Percentiles rank a stretch among this genome's conserved stretches.
phyloP scores from a whole-genome alignment of 2,329 filamentous ascomycete genomes.

The Aulographum hederae region DNA sequence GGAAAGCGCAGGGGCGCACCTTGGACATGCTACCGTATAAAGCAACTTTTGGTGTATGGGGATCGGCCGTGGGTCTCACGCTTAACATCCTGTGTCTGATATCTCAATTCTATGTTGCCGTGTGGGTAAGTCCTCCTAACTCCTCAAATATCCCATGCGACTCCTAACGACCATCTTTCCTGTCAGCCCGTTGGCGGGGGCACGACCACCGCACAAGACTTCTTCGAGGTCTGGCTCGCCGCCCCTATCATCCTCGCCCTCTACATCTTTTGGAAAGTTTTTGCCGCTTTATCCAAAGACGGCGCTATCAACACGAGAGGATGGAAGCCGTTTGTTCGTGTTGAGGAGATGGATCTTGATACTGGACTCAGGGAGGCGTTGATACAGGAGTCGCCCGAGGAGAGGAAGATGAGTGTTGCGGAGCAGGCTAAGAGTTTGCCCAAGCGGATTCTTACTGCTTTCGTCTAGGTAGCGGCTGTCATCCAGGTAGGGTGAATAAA shows the following conservation, averaged over 20 bases:
- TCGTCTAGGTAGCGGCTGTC: no score
- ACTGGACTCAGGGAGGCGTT: constrained; percentile 12
- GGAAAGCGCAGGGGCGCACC: constrained; percentile 7
- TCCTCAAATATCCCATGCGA: background rate
- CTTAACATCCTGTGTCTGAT: constrained; percentile 5
- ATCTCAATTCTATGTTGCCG: constrained; percentile 7
- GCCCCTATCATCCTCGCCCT: constrained; percentile 23
- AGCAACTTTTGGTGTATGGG: constrained; percentile 4
- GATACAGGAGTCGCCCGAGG: background rate
- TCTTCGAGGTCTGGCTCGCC: constrained; percentile 30
- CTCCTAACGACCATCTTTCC: no score
- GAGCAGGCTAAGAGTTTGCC: background rate
- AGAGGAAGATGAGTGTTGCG: background rate
- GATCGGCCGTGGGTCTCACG: constrained; percentile 4
- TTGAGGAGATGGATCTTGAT: constrained; percentile 14
- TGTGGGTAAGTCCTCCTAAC: constrained; percentile 6
- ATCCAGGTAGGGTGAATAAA: no score
- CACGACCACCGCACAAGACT: constrained; percentile 15
- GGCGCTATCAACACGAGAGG: constrained; percentile 4
- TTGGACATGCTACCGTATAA: constrained; percentile 5
- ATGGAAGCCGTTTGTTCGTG: constrained; percentile 10
- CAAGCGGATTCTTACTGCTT: background rate
- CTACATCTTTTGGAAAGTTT: constrained; percentile 23
- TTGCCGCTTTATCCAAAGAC: constrained; percentile 5
- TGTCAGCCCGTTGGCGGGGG: constrained; percentile 13